Evolutionary conservation across 768 basidiomycete species (phyloP), one percentile per base, ranked within the genome.

Genomic region (Peribolospora kevripleyi): DNA sequence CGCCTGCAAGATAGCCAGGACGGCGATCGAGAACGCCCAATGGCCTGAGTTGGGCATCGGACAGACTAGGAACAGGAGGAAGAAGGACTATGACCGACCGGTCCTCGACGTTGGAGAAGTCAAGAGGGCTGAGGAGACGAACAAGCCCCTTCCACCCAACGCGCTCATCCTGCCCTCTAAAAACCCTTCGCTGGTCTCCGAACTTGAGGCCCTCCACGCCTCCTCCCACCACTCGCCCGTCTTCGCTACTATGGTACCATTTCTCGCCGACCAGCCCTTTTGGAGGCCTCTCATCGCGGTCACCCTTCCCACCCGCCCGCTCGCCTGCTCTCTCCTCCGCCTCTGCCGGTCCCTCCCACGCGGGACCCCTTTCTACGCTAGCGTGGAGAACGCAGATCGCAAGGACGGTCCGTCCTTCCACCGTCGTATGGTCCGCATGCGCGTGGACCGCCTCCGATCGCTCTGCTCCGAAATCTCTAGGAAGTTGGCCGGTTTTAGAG

Each of bases 301-400:
- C 48, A 71, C 70, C 1, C 55, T 70, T 42, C 66, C 71, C 7
- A 73, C 71, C 6, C 70, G 72, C 13, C 71, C 73, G 0, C 63
- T 73, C 41, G 70, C 69, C 3, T 50, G 64, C 7, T 63, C 67
- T 47, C 42, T 73, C 39, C 53, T 63, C 5, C 68, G 71, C 8
- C 65, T 71, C 25, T 61, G 65, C 45, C 65, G 62, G 47, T 61
- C 62, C 4, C 62, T 64, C 11, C 46, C 62, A 7, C 66, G 66
- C 6, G 73, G 72, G 4, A 53, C 65, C 6, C 64, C 71, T 4
- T 74, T 65, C 61, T 66, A 68, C 56, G 61, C 68, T 7, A 58
- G 61, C 8, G 58, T 73, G 52, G 51, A 59, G 6, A 42, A 59
- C 42, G 65, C 66, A 11, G 71, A 70, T 54, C 64, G 68, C 45